A percentile compares a stretch with the other conserved stretches of the same genome.
phyloP scores from a whole-genome alignment of 106 monocot species.

The Dendrobium nobile region DNA sequence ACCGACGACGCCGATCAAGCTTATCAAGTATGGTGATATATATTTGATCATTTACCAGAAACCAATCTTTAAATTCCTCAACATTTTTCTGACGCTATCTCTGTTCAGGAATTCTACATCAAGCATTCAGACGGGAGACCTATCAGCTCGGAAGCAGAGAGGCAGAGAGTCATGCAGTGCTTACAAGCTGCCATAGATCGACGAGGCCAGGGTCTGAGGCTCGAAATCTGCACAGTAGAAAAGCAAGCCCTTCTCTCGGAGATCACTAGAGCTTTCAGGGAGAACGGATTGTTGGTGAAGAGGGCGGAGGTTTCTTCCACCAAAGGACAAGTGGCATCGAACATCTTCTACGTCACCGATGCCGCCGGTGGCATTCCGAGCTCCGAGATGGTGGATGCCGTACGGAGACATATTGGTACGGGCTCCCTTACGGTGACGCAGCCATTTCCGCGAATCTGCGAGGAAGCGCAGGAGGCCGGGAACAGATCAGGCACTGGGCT shows the following conservation, averaged over 20 bases:
- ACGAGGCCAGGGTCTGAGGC: conserved; percentile 20
- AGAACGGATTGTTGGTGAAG: conserved; percentile 30
- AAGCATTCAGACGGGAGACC: conserved; percentile 23
- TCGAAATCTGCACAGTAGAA: conserved; percentile 22
- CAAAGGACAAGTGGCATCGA: conserved; percentile 4
- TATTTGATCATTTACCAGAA: not conserved
- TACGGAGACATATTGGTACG: conserved; percentile 12
- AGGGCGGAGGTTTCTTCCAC: conserved; percentile 30
- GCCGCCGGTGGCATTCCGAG: conserved; percentile 14
- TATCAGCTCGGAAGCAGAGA: conserved; percentile 30
- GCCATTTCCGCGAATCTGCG: not conserved
- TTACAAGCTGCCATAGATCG: conserved; percentile 30
- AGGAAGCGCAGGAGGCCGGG: not conserved
- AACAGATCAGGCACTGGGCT: not conserved
- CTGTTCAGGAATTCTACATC: conserved; percentile 32
- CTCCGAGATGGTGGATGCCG: conserved; percentile 6
- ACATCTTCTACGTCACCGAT: conserved; percentile 30
- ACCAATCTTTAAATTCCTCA: not conserved
- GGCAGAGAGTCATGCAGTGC: conserved; percentile 23
- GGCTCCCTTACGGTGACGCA: conserved; percentile 6
- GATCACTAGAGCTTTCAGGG: conserved; percentile 26
- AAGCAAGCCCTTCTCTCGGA: conserved; percentile 22
- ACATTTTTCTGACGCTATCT: not conserved
- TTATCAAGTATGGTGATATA: conserved; percentile 21
- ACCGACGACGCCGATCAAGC: conserved; percentile 38